These are phyloP conservation scores for Leavenworthia alabamica DNA, from an alignment of 345 rosid species.

Conservation along the genomic window DNA sequence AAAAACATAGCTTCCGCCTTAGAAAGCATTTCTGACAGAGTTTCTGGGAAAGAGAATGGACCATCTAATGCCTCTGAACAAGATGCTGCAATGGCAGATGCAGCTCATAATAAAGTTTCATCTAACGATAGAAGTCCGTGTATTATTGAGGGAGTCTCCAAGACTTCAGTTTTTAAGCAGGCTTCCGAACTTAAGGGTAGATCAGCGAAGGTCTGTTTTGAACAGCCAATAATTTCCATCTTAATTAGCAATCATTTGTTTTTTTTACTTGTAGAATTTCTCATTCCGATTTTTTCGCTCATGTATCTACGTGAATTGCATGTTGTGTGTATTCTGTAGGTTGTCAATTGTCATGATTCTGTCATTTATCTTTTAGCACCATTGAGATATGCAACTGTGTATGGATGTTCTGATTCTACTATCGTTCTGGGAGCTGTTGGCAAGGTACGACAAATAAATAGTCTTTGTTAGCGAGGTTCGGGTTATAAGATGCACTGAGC, in stretches of 20 bases:
- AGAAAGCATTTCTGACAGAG: constrained; percentile 65
- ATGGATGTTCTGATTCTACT: constrained; percentile 96
- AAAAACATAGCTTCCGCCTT: constrained; percentile 65
- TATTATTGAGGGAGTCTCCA: constrained; percentile 90
- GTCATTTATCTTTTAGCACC: constrained; percentile 88
- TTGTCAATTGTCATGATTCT: constrained; percentile 92
- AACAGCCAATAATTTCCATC: constrained; percentile 5
- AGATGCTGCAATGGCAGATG: constrained; percentile 74
- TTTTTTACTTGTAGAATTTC: neutral
- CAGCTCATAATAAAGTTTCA: constrained; percentile 51
- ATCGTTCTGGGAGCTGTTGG: constrained; percentile 96
- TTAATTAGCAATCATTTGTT: neutral
- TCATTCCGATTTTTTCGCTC: neutral
- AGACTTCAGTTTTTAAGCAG: constrained; percentile 76
- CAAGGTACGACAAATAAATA: constrained; percentile 47
- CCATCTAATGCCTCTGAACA: constrained; percentile 57
- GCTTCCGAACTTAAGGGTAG: constrained; percentile 85
- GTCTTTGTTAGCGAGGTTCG: neutral
- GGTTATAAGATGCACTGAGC: neutral
- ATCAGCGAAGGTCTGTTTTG: constrained; percentile 73
- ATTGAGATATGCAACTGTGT: constrained; percentile 78
- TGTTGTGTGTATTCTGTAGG: constrained; percentile 44
- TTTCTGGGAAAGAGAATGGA: constrained; percentile 82
- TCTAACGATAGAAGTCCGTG: constrained; percentile 53
- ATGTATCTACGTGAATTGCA: neutral